Evolutionary conservation across 2,329 filamentous ascomycete species (phyloP).

Genomic region (Rosellinia necatrix): DNA sequence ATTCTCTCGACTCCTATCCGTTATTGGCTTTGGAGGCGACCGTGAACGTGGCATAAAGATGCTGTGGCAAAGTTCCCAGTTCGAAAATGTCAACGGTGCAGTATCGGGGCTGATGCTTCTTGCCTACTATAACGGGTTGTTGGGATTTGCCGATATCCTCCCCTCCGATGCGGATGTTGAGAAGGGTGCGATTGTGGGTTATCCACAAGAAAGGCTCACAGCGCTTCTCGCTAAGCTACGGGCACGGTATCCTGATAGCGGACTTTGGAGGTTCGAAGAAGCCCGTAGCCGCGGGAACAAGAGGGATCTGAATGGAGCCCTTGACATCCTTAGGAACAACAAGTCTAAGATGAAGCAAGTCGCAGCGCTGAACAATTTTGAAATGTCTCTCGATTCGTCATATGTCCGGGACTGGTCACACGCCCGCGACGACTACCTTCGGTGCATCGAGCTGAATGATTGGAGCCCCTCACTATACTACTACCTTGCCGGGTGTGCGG

Average conservation of each 20-base stretch:
- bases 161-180: conserved; percentile 63
- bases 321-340: conserved; percentile 65
- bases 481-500: conserved; percentile 79
- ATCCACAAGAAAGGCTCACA: conserved; percentile 71
- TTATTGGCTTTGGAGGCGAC: conserved; percentile 91
- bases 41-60: conserved; percentile 79
- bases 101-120: conserved; percentile 82
- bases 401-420: conserved; percentile 76
- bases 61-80: conserved; percentile 88
- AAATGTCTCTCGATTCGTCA: conserved; percentile 78
- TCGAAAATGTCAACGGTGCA: conserved; percentile 89
- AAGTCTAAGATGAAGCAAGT: conserved; percentile 84
- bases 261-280: conserved; percentile 88
- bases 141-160: conserved; percentile 87
- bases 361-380: conserved; percentile 82
- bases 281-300: conserved; percentile 74
- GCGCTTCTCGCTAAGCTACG: conserved; percentile 76
- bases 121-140: conserved; percentile 84
- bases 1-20: conserved; percentile 82
- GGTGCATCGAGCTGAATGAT: conserved; percentile 79
- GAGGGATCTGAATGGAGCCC: conserved; percentile 67
- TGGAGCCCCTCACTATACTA: conserved; percentile 92
- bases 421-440: conserved; percentile 74
- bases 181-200: conserved; percentile 64
- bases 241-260: conserved; percentile 75